phyloP scores from a whole-genome alignment of 2,329 filamentous ascomycete genomes.

The Paraphaeosphaeria minitans region DNA sequence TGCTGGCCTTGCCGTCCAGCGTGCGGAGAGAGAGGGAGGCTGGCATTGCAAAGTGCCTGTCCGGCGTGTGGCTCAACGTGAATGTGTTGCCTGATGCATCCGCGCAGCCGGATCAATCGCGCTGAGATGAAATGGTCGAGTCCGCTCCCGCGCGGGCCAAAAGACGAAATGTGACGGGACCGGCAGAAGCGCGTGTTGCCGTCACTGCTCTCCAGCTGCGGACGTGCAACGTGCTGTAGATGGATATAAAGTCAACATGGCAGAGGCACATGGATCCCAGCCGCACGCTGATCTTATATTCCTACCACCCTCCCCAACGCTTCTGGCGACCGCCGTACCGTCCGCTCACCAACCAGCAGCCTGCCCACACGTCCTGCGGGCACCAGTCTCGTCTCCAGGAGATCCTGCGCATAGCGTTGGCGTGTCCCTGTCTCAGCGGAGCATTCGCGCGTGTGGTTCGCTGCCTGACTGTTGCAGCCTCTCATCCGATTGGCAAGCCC shows the following conservation, averaged over 20 bases:
- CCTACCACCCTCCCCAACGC: neutral
- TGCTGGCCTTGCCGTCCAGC: conserved; percentile 14
- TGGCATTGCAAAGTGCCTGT: conserved; percentile 2
- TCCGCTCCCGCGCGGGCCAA: conserved; percentile 16
- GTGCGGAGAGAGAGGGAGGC: neutral
- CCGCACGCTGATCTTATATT: neutral
- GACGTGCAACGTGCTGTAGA: conserved; percentile 33
- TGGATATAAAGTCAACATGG: conserved; percentile 40
- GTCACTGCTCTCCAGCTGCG: conserved; percentile 22
- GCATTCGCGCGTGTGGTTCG: conserved; percentile 28
- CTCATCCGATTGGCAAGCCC: conserved; percentile 31
- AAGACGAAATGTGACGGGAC: conserved; percentile 24
- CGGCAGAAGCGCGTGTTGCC: conserved; percentile 25
- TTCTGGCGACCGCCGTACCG: neutral
- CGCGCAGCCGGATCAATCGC: conserved; percentile 21
- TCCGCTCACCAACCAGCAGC: conserved; percentile 8
- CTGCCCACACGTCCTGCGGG: conserved; percentile 16
- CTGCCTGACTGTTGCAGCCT: conserved; percentile 16
- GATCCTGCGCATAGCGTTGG: conserved; percentile 26
- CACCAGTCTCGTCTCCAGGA: conserved; percentile 27
- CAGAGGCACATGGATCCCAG: conserved; percentile 11
- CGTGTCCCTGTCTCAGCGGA: conserved; percentile 22
- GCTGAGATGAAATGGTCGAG: conserved; percentile 25
- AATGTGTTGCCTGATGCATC: conserved; percentile 25
- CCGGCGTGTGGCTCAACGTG: conserved; percentile 25